These are phyloP conservation scores for Thelonectria discophora DNA, from an alignment of 2,329 filamentous ascomycete genomes.

Conservation along the genomic window DNA sequence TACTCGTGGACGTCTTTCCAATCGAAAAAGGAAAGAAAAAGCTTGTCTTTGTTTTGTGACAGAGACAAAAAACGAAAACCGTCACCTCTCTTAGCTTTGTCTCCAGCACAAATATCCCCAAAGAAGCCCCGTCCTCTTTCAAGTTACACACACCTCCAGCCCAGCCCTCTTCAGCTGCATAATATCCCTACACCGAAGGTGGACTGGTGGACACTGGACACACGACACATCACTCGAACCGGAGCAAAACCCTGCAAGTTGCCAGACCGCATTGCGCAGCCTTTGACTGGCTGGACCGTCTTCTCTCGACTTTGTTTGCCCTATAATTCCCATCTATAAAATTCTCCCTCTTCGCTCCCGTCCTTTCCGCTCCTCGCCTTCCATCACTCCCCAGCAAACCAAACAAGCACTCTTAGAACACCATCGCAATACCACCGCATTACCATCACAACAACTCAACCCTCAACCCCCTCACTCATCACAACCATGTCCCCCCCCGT, in stretches of 20 bases:
- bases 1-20: constrained; percentile 1
- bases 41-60: no score
- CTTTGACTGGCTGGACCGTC: constrained; percentile 2
- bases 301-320: not conserved
- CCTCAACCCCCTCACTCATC: not conserved
- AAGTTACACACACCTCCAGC: not conserved
- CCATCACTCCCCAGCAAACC: not conserved
- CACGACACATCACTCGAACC: constrained; percentile 9
- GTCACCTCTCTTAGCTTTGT: no score
- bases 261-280: not conserved
- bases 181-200: constrained; percentile 1
- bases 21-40: constrained; percentile 7
- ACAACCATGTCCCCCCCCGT: constrained; percentile 21
- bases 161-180: no score
- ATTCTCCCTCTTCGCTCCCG: constrained; percentile 3
- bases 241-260: constrained; percentile 5
- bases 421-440: not conserved
- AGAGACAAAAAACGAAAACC: no score
- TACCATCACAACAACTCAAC: not conserved
- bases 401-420: not conserved
- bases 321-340: not conserved
- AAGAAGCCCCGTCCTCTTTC: not conserved
- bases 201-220: constrained; percentile 15
- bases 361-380: not conserved
- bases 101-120: not conserved